These are phyloP conservation scores for Tripidium arundinaceum DNA, from an alignment of 202 grass and related monocot genomes.

Conservation along the genomic window DNA sequence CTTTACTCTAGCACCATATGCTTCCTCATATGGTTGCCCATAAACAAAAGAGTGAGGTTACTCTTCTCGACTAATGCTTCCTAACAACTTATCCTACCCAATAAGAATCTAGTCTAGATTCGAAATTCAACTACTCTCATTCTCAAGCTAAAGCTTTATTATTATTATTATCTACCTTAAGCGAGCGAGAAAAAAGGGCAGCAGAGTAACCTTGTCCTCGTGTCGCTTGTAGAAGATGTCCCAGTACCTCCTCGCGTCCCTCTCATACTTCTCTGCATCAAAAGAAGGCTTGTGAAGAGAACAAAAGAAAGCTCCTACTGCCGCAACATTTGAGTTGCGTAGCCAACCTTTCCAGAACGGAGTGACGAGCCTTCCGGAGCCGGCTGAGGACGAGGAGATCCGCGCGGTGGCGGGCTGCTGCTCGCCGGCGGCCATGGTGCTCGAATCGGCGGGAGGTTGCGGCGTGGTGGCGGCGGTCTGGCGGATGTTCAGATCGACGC, in stretches of 20 bases:
- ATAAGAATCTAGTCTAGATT: background rate
- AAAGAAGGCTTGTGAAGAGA: background rate
- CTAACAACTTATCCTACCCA: background rate
- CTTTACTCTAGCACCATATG: background rate
- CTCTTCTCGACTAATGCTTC: background rate
- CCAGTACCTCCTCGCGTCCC: conserved; percentile 92
- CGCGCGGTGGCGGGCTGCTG: background rate
- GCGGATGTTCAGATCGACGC: background rate
- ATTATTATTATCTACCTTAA: background rate
- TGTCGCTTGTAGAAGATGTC: conserved; percentile 96
- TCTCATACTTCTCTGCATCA: conserved; percentile 88
- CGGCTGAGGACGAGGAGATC: conserved; percentile 49
- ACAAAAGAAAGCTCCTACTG: background rate
- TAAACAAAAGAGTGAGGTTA: background rate
- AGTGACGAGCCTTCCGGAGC: conserved; percentile 74
- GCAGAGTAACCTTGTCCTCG: conserved; percentile 57
- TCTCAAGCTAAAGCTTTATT: conserved; percentile 1
- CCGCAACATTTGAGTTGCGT: background rate
- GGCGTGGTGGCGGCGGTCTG: background rate
- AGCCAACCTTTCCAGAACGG: conserved; percentile 85
- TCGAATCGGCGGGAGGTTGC: background rate
- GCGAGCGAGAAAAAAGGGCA: background rate
- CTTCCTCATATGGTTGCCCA: background rate
- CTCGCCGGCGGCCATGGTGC: conserved; percentile 32
- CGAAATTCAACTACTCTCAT: background rate